phyloP scores from a whole-genome alignment of 345 rosid genomes.

The Barbarea vulgaris region DNA sequence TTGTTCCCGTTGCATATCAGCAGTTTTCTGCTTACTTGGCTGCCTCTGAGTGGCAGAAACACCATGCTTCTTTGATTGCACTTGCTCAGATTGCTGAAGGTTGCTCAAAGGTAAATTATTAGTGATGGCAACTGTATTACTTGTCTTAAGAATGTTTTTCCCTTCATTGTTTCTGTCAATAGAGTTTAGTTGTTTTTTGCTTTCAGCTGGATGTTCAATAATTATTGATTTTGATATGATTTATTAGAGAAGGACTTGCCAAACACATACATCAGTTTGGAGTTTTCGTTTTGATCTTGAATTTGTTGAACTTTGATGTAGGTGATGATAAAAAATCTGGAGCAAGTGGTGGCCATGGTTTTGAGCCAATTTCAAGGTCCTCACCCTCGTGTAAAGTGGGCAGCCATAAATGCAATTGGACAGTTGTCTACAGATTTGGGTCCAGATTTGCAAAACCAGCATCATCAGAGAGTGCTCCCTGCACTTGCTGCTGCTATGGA shows the following conservation, averaged over 20 bases:
- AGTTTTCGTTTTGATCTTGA: conserved; percentile 2
- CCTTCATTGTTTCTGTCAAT: background rate
- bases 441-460: conserved; percentile 96
- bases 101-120: conserved; percentile 73
- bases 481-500: conserved; percentile 94
- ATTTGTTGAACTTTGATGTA: conserved; percentile 33
- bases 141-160: background rate
- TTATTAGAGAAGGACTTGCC: background rate
- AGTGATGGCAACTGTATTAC: background rate
- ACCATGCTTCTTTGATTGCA: conserved; percentile 94
- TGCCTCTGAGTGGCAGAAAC: conserved; percentile 98
- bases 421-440: conserved; percentile 98
- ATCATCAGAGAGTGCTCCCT: conserved; percentile 83
- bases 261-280: background rate
- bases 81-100: conserved; percentile 99
- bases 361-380: conserved; percentile 81
- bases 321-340: conserved; percentile 94
- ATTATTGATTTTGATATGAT: background rate
- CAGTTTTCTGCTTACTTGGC: conserved; percentile 85
- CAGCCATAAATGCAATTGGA: conserved; percentile 98
- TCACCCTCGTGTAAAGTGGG: conserved; percentile 99
- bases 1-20: conserved; percentile 96
- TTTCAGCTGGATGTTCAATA: background rate
- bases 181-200: background rate
- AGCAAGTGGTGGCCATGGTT: conserved; percentile 87